Percentiles rank a stretch among this genome's conserved stretches.
These are phyloP conservation scores for Pulveroboletus frians DNA, from an alignment of 768 basidiomycete genomes.

Conservation along the genomic window DNA sequence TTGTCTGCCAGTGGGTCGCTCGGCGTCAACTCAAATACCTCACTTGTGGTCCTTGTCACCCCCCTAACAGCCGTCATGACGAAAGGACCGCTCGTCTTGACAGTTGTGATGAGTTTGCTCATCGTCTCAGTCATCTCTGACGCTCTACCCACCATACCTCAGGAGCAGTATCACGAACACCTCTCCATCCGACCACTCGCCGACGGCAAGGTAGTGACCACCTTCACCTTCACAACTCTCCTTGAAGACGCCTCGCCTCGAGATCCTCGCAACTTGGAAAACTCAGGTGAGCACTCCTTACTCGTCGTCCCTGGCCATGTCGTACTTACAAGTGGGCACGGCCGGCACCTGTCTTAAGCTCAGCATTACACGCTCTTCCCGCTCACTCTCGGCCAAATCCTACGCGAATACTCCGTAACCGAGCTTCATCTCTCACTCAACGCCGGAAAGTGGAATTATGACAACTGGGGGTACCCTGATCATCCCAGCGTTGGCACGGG, in stretches of 20 bases:
- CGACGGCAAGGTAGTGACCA: conserved; percentile 78
- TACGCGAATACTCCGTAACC: conserved; percentile 79
- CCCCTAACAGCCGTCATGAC: background rate
- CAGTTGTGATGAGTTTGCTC: conserved; percentile 10
- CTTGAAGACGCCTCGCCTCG: conserved; percentile 50
- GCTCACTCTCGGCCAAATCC: conserved; percentile 78
- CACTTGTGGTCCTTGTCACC: too few relatives aligned
- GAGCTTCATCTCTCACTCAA: conserved; percentile 88
- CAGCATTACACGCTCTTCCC: conserved; percentile 89
- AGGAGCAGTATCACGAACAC: conserved; percentile 43
- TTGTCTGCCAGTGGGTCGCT: too few relatives aligned
- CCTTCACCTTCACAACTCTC: conserved; percentile 74
- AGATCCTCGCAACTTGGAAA: conserved; percentile 45
- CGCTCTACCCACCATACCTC: background rate
- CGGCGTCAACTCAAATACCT: too few relatives aligned
- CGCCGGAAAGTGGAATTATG: conserved; percentile 88
- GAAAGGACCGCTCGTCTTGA: conserved; percentile 1
- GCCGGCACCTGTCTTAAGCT: conserved; percentile 36
- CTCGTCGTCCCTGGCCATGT: background rate
- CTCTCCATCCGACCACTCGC: conserved; percentile 56
- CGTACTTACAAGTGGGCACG: background rate
- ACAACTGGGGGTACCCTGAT: conserved; percentile 76
- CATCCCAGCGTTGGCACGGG: conserved; percentile 76
- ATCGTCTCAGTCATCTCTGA: conserved; percentile 2
- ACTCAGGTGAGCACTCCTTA: conserved; percentile 42